Percentiles rank a stretch among this genome's conserved stretches.
These are phyloP conservation scores for Termitomyces sp. DNA, from an alignment of 1,284 basidiomycete species.

Conservation along the genomic window DNA sequence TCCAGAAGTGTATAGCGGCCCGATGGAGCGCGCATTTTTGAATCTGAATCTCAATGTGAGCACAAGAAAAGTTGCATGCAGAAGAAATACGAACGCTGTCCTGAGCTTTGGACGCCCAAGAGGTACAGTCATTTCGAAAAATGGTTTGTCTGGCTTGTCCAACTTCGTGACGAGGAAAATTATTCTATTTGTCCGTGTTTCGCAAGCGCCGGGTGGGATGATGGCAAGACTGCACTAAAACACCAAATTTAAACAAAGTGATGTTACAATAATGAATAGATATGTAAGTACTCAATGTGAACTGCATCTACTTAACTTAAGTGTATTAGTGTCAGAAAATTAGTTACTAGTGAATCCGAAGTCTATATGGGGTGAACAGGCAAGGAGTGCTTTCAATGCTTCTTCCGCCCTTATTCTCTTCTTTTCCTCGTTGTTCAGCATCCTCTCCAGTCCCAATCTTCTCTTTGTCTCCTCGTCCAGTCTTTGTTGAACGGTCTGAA, in stretches of 20 bases:
- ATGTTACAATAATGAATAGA: background rate
- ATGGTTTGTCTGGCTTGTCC: background rate
- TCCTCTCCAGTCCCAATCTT: conserved; percentile 53
- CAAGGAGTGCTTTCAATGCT: conserved; percentile 28
- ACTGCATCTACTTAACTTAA: background rate
- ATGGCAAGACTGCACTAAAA: too few species aligned
- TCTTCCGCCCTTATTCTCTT: conserved; percentile 50
- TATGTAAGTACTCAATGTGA: background rate
- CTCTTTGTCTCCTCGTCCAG: conserved; percentile 56
- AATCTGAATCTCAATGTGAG: conserved; percentile 46
- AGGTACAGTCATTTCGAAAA: conserved; percentile 28
- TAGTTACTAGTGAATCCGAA: background rate
- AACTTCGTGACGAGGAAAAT: conserved; percentile 5
- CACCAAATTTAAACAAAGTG: too few species aligned
- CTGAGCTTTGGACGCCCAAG: conserved; percentile 43
- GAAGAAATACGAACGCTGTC: conserved; percentile 48
- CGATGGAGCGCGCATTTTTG: conserved; percentile 65
- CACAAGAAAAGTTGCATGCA: background rate
- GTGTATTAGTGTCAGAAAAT: too few species aligned
- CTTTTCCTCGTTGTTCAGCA: conserved; percentile 45
- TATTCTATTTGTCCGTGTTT: conserved; percentile 13
- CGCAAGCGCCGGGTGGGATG: too few species aligned
- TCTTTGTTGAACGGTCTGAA: conserved; percentile 50
- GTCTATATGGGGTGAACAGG: conserved; percentile 16
- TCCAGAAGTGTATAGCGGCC: conserved; percentile 84